These are phyloP conservation scores for Gracilariopsis chorda DNA, from an alignment of 23 red algal species.

Conservation along the genomic window DNA sequence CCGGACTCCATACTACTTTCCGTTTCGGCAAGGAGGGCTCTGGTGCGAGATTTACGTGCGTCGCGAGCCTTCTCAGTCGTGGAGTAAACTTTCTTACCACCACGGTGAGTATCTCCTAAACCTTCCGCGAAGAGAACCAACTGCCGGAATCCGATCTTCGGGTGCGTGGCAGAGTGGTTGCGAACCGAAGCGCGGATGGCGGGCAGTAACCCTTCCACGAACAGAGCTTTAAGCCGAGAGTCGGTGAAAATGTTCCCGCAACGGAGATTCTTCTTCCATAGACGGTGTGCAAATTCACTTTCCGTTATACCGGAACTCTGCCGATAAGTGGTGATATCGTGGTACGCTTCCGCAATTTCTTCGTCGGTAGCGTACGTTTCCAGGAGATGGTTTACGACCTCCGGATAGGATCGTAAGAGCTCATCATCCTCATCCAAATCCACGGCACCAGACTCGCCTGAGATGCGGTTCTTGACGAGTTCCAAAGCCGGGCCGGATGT, in stretches of 20 bases:
- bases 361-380: background rate
- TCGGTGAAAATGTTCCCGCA: background rate
- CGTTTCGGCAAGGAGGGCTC: background rate
- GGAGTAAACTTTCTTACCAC: background rate
- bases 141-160: background rate
- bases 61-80: background rate
- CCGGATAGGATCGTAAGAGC: background rate
- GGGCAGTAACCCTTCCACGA: background rate
- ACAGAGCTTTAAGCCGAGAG: background rate
- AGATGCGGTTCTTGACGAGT: no score
- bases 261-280: background rate
- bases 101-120: background rate
- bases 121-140: background rate
- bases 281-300: background rate
- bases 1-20: background rate
- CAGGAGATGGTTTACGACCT: background rate
- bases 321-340: background rate
- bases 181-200: background rate
- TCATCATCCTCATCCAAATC: no score
- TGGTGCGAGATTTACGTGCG: background rate
- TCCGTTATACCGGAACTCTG: background rate
- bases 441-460: no score
- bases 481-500: no score
- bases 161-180: background rate
- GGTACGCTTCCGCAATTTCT: background rate